Base-by-base conservation (phyloP, 495 filamentous ascomycete genomes). In the Viridothelium virens region DNA sequence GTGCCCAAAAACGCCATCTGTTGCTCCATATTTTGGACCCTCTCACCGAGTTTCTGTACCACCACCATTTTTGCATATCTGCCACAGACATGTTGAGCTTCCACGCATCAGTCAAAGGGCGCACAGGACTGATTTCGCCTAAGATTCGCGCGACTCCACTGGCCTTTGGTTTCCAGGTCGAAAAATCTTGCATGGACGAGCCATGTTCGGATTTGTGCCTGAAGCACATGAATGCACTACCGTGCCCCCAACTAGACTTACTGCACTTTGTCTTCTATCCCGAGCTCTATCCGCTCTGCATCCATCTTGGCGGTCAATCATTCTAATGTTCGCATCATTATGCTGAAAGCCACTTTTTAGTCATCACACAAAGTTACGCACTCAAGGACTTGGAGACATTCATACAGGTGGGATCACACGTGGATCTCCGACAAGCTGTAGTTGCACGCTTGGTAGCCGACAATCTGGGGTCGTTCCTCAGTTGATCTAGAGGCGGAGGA, bases 41-140 rank as follows among this genome's bases (percentile, higher is more conserved):
- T 9, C 3, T 14, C 31, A 14, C 5, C 53, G 6, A 18, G 11
- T 34, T 59, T 59, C 53, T 59, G 53, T 59, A 59, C 18, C 25
- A 59, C 18, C 25, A 59, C 53, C 5, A 59, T 34, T 59, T 18
- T 59, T 59, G 53, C 53, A 59, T 59, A 59, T 14, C 53, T 36
- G 31, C 53, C 31, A 36, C 18, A 18, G 53, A 34, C 18, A 7
- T 34, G 53, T 34, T 33, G 53, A 59, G 7, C 11, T 9, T 11
- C 53, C 36, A 10, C 3, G 53, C 53, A 59, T 59, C 31, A 59
- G 31, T 31, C 5, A 33, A 14, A 1, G 53, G 53, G 18, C 31
- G 53, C 18, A 59, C 31, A 36, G 2, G 53, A 18, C 31, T 59
- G 53, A 14, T 18, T 44, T 44, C 41, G 41, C 6, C 41, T 44